Evolutionary conservation across 176 grass and related monocot species (phyloP), one percentile per base, ranked within the genome.

Genomic region (Poa annua): DNA sequence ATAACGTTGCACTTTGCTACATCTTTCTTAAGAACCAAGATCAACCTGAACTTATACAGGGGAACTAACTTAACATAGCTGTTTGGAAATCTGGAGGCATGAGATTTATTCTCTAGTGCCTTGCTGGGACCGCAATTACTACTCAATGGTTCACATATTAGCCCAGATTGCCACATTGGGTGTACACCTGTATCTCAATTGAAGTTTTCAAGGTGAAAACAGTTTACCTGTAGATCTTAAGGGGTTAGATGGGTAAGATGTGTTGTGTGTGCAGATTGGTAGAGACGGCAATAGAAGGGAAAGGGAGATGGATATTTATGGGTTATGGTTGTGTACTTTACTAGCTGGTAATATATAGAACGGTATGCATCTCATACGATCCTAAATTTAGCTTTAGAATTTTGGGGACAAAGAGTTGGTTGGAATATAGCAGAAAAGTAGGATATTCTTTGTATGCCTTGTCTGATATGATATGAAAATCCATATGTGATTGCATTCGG

Each of bases 281-380:
- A 32, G 9, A 17, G 39, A 45, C 47, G 17, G 39, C 21, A 32
- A 47, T 21, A 25, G 44, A 29, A 63, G 35, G 39, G 55, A 16
- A 20, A 17, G 39, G 0, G 9, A 45, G 4, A 47, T 17, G 55
- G 56, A 63, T 78, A 61, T 60, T 44, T 26, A 25, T 20, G 57
- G 38, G 1, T 17, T 33, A 59, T 15, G 47, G 55, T 45, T 78
- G 21, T 19, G 9, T 47, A 5, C 36, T 78, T 78, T 15, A 42
- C 39, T 47, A 45, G 56, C 8, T 11, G 56, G 15, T 78, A 29
- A 29, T 29, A 32, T 78, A 63, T 78, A 78, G 15, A 78, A 64
- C 0, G 16, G 16, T 79, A 34, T 34, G 17, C 42, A 50, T n/a
- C 26, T 32, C 19, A 47, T 8, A 21, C 19, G 19, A 75, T 36